phyloP scores from a whole-genome alignment of 2,329 filamentous ascomycete genomes.

The Stemphylium beticola region DNA sequence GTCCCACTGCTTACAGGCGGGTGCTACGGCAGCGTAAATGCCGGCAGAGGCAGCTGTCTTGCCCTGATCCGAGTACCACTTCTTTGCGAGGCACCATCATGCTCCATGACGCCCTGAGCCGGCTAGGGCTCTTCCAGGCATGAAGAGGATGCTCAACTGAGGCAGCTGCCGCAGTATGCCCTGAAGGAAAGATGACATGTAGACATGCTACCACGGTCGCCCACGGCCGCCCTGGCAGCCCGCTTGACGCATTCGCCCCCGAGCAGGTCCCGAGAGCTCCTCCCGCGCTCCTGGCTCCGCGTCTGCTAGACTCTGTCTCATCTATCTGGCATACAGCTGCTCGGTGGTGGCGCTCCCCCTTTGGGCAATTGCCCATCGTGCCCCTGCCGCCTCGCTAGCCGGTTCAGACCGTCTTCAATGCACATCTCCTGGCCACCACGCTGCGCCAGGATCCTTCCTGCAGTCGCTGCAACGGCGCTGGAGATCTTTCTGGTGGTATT shows the following conservation, averaged over 20 bases:
- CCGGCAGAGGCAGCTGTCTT: conserved; percentile 42
- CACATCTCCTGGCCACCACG: conserved; percentile 45
- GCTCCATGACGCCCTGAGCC: conserved; percentile 26
- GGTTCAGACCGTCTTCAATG: conserved; percentile 42
- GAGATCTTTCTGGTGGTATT: conserved; percentile 51
- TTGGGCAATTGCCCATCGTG: conserved; percentile 40
- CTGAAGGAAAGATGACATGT: conserved; percentile 1
- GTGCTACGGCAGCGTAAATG: conserved; percentile 46
- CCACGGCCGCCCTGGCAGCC: background rate
- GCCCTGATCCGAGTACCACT: conserved; percentile 39
- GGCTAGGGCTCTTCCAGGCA: conserved; percentile 41
- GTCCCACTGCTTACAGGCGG: conserved; percentile 42
- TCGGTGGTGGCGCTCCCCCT: conserved; percentile 42
- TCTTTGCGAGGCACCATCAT: conserved; percentile 32
- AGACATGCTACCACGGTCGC: conserved; percentile 2
- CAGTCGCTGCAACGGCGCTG: conserved; percentile 48
- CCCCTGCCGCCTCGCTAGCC: conserved; percentile 43
- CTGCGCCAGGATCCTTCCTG: conserved; percentile 45
- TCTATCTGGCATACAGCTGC: conserved; percentile 43
- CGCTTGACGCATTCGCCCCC: conserved; percentile 16
- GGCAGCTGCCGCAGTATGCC: conserved; percentile 27
- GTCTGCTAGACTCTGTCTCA: conserved; percentile 33
- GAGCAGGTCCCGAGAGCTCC: conserved; percentile 31
- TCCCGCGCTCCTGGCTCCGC: conserved; percentile 36
- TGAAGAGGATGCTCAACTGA: conserved; percentile 25